Evolutionary conservation across 2,329 filamentous ascomycete genomes (phyloP), one percentile per base, ranked within the genome.

Genomic region (Aureobasidium mangrovei): DNA sequence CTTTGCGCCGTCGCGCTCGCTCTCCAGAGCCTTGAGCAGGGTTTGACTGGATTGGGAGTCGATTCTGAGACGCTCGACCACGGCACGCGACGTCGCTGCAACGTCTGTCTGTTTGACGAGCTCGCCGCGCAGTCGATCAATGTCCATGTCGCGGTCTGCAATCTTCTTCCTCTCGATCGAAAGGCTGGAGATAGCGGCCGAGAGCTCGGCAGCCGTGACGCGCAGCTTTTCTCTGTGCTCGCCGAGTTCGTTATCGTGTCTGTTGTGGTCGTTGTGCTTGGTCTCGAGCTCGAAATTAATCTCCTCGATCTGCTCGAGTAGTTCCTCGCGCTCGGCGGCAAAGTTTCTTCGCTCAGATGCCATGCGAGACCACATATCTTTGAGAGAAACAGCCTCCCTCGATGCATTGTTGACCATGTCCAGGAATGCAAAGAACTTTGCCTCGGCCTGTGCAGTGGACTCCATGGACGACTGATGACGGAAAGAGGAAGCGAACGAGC

Each of bases 391-490:
- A 4, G 65, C 64, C 46, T 67, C 65, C 18, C 60, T 59, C 3
- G 61, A 63, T 33, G 64, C 65, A 47, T 53, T 63, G 29, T 60
- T 56, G 59, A 67, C 65, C 43, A 66, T 57, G 41, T 67, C 65
- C 26, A 67, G 65, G 55, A 67, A 53, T 10, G 60, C 57, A 55
- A 64, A 61, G 58, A 67, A 67, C 53, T 65, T 66, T 57, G 54
- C 57, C 56, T 66, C 65, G 28, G 63, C 64, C 42, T 66, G 61
- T n/a, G 58, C 55, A 28, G 59, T 63, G 24, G 62, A 53, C 54
- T 66, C 65, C 36, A 58, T 55, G 7, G 63, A 62, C 61, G 65
- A 62, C 45, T 63, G 61, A 55, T 55, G 60, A 40, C 61, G 60
- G 55, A 63, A 61, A 36, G 57, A 57, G 43, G 60, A 57, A 46